A percentile compares a stretch with the other conserved stretches of the same genome.
Evolutionary conservation across 2,329 filamentous ascomycete species (phyloP).

Genomic region (Fusarium lateritium): DNA sequence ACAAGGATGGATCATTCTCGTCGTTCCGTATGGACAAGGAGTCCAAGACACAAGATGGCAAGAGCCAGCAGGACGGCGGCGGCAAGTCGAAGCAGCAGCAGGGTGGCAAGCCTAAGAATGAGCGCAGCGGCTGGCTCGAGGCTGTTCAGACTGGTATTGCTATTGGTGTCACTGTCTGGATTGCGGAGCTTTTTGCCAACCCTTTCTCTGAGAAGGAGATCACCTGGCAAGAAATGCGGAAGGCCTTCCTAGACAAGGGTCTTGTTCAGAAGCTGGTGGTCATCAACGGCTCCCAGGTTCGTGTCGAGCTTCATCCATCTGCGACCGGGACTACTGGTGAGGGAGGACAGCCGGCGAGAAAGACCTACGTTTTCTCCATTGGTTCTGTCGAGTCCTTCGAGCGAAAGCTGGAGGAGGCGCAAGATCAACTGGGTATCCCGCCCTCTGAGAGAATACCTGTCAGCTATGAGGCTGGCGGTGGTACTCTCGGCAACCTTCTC

Average conservation of each 20-base stretch:
- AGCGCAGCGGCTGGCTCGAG: constrained; percentile 55
- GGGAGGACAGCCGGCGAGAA: constrained; percentile 45
- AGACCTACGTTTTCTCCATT: constrained; percentile 89
- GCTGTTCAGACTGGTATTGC: constrained; percentile 55
- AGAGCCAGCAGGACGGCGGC: constrained; percentile 34
- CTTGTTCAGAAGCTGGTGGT: constrained; percentile 94
- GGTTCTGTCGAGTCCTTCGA: constrained; percentile 96
- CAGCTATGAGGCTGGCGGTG: constrained; percentile 84
- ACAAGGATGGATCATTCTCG: constrained; percentile 39
- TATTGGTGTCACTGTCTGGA: constrained; percentile 69
- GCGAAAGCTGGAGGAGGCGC: constrained; percentile 87
- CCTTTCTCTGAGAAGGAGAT: constrained; percentile 77
- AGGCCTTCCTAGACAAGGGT: constrained; percentile 94
- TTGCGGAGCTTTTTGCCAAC: constrained; percentile 59
- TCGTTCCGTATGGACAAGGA: constrained; percentile 44
- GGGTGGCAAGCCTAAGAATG: constrained; percentile 54
- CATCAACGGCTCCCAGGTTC: constrained; percentile 78
- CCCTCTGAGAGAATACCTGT: constrained; percentile 92
- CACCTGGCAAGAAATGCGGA: constrained; percentile 97
- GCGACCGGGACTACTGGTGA: constrained; percentile 59
- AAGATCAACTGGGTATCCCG: constrained; percentile 89
- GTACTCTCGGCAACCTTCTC: constrained; percentile 80
- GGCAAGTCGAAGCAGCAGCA: constrained; percentile 52
- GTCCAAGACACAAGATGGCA: constrained; percentile 42
- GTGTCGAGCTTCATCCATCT: constrained; percentile 84